A percentile compares a stretch with the other conserved stretches of the same genome.
These are phyloP conservation scores for Dactylonectria macrodidyma DNA, from an alignment of 2,329 filamentous ascomycete species.

Conservation along the genomic window DNA sequence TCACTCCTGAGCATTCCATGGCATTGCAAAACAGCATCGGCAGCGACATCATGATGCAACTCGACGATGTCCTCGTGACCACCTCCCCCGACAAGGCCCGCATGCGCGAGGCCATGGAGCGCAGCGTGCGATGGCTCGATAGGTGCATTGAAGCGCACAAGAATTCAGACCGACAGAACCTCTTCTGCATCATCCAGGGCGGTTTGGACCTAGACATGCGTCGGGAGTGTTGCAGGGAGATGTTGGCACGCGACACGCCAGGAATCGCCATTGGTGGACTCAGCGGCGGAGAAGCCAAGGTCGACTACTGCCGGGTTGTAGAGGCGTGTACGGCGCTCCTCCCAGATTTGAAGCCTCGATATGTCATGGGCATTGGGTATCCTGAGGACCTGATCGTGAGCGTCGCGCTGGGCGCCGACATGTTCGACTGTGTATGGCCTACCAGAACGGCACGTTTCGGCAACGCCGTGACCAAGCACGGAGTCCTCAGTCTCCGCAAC, in stretches of 20 bases:
- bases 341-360: conserved; percentile 93
- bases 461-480: conserved; percentile 87
- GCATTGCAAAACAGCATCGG: conserved; percentile 96
- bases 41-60: conserved; percentile 99
- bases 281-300: conserved; percentile 95
- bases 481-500: conserved; percentile 88
- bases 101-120: conserved; percentile 95
- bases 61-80: conserved; percentile 97
- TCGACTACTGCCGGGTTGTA: conserved; percentile 92
- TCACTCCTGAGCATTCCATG: conserved; percentile 98
- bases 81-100: conserved; percentile 90
- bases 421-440: conserved; percentile 99
- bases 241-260: conserved; percentile 92
- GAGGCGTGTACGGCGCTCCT: conserved; percentile 87
- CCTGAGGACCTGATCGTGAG: conserved; percentile 96
- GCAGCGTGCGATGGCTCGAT: conserved; percentile 95
- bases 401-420: conserved; percentile 94
- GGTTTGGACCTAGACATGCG: conserved; percentile 91
- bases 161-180: conserved; percentile 86
- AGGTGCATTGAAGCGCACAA: conserved; percentile 92
- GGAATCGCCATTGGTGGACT: conserved; percentile 97
- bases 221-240: conserved; percentile 84
- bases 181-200: conserved; percentile 99
- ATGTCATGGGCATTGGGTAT: conserved; percentile 99
- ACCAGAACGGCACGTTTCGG: conserved; percentile 96